Conservation (phyloP, 106 monocot species). For the Dendrobium chrysotoxum region DNA sequence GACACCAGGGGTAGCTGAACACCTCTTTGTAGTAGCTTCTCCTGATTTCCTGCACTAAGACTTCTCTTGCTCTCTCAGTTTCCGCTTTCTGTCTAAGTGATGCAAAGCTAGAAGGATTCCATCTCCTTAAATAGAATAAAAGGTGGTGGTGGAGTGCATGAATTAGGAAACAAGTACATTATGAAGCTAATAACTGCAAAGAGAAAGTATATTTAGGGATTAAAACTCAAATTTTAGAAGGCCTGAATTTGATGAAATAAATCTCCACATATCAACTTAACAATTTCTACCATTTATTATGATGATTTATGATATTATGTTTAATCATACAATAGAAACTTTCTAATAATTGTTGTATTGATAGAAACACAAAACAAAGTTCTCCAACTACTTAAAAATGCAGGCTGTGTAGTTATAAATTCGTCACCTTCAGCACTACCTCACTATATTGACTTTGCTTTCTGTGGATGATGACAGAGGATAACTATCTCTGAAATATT, state of each 20-base stretch:
- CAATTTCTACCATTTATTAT: not conserved
- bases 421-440: not conserved
- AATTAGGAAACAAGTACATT: not conserved
- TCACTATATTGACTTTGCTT: conserved; percentile 6
- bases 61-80: too few species aligned
- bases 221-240: not conserved
- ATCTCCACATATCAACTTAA: too few species aligned
- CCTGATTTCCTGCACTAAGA: too few species aligned
- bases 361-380: not conserved
- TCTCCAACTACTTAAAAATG: not conserved
- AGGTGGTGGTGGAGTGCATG: too few species aligned
- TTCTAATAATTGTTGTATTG: not conserved
- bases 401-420: not conserved
- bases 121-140: too few species aligned
- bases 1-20: too few species aligned
- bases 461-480: conserved; percentile 32
- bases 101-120: too few species aligned
- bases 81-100: too few species aligned
- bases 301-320: not conserved
- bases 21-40: too few species aligned
- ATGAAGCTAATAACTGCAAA: not conserved
- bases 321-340: not conserved
- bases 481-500: conserved; percentile 81
- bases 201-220: not conserved
- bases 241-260: too few species aligned